Evolutionary conservation across 306 rosid genomes (phyloP).

Genomic region (Acacia melanoxylon): DNA sequence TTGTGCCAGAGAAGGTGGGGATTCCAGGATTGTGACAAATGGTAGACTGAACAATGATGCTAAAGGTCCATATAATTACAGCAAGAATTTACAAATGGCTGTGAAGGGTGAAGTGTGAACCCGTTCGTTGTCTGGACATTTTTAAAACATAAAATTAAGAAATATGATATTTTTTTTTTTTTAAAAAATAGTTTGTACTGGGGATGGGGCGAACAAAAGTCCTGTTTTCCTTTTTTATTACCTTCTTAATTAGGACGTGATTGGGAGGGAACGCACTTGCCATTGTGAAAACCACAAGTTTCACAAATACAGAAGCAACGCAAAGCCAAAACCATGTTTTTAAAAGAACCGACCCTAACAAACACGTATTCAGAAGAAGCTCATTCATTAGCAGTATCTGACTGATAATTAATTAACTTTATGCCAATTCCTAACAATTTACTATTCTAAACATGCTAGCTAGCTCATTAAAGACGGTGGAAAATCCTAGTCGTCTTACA

Average conservation of each 20-base stretch:
- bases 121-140: too few relatives aligned
- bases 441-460: not conserved
- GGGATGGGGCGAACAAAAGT: not conserved
- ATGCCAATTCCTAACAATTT: not conserved
- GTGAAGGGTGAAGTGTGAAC: too few relatives aligned
- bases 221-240: not conserved
- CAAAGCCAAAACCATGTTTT: not conserved
- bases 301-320: not conserved
- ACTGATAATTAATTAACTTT: not conserved
- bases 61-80: too few relatives aligned
- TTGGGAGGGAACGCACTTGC: not conserved
- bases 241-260: not conserved
- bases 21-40: too few relatives aligned
- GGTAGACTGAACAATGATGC: too few relatives aligned
- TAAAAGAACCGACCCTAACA: not conserved
- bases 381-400: not conserved
- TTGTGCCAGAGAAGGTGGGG: too few relatives aligned
- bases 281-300: not conserved
- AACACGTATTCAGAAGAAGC: not conserved
- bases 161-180: too few relatives aligned
- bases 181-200: too few relatives aligned
- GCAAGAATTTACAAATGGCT: too few relatives aligned
- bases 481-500: not conserved
- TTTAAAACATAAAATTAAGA: too few relatives aligned
- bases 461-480: not conserved